phyloP scores from a whole-genome alignment of 2,329 filamentous ascomycete species.

The Scedosporium boydii region DNA sequence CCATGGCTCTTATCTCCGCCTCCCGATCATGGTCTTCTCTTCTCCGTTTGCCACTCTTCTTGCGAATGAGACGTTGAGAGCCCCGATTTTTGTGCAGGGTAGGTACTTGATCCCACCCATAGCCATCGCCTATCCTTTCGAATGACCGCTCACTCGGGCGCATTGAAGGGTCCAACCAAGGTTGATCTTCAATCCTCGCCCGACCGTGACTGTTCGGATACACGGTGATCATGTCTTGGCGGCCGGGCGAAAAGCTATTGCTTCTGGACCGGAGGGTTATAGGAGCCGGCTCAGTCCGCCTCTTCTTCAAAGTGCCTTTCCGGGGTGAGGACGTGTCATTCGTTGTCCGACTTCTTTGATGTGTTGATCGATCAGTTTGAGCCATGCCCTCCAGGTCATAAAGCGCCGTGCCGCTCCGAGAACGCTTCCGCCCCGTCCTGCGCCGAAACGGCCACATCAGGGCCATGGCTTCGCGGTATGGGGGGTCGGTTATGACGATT shows the following conservation, averaged over 20 bases:
- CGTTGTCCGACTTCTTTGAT: slow-evolving; percentile 23
- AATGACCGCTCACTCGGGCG: slow-evolving; percentile 8
- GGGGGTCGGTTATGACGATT: neutral
- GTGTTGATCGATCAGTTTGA: slow-evolving; percentile 11
- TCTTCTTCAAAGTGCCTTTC: slow-evolving; percentile 26
- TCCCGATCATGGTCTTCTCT: slow-evolving; percentile 60
- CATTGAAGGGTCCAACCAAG: slow-evolving; percentile 11
- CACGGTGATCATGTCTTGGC: slow-evolving; percentile 42
- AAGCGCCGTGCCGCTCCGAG: slow-evolving; percentile 41
- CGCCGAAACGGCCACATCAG: slow-evolving; percentile 71
- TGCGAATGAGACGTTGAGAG: slow-evolving; percentile 49
- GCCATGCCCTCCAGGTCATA: slow-evolving; percentile 35
- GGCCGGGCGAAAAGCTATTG: slow-evolving; percentile 55
- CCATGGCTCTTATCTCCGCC: slow-evolving; percentile 82
- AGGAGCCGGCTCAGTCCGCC: slow-evolving; percentile 33
- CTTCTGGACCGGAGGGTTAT: slow-evolving; percentile 38
- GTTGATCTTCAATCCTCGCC: neutral
- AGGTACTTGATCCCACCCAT: slow-evolving; percentile 18
- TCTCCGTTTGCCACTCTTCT: slow-evolving; percentile 49
- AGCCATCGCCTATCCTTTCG: neutral
- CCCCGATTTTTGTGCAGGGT: slow-evolving; percentile 54
- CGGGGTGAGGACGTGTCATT: slow-evolving; percentile 17
- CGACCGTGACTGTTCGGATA: neutral
- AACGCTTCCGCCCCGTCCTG: slow-evolving; percentile 56
- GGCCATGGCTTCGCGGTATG: slow-evolving; percentile 45